Conservation (phyloP, 305 asterid genomes). For the Withania somnifera region DNA sequence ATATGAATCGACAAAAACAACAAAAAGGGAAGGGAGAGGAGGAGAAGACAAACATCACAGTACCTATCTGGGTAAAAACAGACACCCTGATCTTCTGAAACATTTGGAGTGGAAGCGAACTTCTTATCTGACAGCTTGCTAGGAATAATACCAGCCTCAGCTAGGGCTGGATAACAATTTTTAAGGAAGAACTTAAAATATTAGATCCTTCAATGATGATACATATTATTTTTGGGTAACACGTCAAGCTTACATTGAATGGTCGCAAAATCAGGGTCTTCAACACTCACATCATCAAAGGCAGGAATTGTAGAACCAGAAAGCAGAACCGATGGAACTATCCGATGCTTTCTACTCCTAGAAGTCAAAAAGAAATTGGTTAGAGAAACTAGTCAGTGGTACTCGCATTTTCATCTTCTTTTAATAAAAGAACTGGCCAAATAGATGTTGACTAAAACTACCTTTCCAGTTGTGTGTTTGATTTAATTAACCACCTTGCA, state of each 20-base stretch:
- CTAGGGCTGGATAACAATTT: constrained; percentile 46
- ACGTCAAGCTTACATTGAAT: constrained; percentile 56
- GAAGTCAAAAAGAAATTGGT: constrained; percentile 11
- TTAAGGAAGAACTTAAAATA: constrained; percentile 8
- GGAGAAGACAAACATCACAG: background rate
- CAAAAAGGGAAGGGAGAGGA: background rate
- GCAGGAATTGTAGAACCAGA: constrained; percentile 61
- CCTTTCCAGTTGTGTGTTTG: constrained; percentile 76
- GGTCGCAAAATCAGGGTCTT: constrained; percentile 70
- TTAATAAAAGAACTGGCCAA: background rate
- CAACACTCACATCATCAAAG: constrained; percentile 57
- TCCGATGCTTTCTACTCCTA: constrained; percentile 51
- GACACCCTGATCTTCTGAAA: constrained; percentile 11
- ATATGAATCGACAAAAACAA: background rate
- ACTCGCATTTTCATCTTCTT: background rate
- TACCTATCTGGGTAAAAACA: constrained; percentile 73
- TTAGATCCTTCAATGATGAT: background rate
- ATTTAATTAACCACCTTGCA: constrained; percentile 72
- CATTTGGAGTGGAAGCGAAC: constrained; percentile 12
- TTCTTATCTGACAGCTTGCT: constrained; percentile 58
- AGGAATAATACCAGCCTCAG: constrained; percentile 73
- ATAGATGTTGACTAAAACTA: constrained; percentile 11
- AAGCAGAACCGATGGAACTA: constrained; percentile 58
- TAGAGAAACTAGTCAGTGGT: background rate
- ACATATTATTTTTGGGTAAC: background rate